Percentiles rank a stretch among this genome's conserved stretches.
These are phyloP conservation scores for Alternaria sp. DNA, from an alignment of 2,329 filamentous ascomycete genomes.

Conservation along the genomic window DNA sequence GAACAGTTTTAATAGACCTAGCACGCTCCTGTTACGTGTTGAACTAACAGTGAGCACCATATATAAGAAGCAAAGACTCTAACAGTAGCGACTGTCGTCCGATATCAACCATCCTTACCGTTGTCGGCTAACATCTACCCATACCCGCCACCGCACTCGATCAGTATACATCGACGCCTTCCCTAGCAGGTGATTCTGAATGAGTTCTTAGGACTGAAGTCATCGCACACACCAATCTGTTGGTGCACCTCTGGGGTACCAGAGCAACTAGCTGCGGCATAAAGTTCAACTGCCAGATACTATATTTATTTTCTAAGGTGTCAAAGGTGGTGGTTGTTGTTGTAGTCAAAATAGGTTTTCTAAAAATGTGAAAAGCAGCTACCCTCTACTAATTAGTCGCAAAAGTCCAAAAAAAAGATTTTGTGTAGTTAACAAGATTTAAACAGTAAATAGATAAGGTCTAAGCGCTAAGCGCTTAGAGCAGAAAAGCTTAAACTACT, in stretches of 20 bases:
- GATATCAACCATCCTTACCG: background rate
- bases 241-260: background rate
- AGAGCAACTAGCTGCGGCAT: background rate
- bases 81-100: background rate
- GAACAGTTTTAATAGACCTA: background rate
- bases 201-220: background rate
- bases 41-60: background rate
- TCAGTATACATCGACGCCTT: background rate
- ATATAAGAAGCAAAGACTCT: background rate
- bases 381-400: too few relatives aligned
- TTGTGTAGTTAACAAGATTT: too few relatives aligned
- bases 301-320: too few relatives aligned
- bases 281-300: background rate
- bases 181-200: conserved; percentile 3
- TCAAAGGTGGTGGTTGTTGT: too few relatives aligned
- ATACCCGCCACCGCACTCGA: background rate
- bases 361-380: too few relatives aligned
- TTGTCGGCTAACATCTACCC: background rate
- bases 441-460: too few relatives aligned
- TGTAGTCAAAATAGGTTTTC: too few relatives aligned
- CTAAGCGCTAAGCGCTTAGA: too few relatives aligned
- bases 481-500: too few relatives aligned
- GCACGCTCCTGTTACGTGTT: background rate
- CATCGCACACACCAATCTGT: background rate
- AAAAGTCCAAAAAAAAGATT: too few relatives aligned